Percentiles rank a stretch among this genome's conserved stretches.
Evolutionary conservation across 805 yeast species (phyloP).

Genomic region (Starmerella riodocensis): DNA sequence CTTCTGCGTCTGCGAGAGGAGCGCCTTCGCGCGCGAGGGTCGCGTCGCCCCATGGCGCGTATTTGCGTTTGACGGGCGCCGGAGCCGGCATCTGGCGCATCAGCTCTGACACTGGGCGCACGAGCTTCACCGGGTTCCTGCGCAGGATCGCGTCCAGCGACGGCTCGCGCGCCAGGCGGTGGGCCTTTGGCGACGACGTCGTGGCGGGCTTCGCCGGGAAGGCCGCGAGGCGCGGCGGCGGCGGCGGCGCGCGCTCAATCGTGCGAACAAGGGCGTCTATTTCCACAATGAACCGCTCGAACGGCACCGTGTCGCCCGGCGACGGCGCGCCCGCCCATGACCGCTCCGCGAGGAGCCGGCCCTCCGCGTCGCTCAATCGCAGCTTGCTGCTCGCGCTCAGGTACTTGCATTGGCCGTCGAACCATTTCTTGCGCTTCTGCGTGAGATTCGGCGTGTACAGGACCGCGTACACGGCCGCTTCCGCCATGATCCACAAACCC

Average conservation of each 20-base stretch:
- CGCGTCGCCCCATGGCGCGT: no score
- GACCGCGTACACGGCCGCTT: constrained; percentile 16
- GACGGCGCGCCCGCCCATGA: constrained; percentile 9
- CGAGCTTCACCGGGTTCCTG: no score
- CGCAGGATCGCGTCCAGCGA: background rate
- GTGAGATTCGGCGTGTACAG: constrained; percentile 27
- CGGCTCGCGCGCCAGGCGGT: no score
- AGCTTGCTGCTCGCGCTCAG: constrained; percentile 21
- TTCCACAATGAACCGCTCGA: constrained; percentile 24
- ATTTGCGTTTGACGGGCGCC: no score
- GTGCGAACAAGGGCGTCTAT: constrained; percentile 16
- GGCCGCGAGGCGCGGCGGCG: no score
- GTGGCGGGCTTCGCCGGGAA: no score
- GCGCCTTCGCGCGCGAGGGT: no score
- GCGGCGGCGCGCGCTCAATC: no score
- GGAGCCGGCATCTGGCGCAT: no score
- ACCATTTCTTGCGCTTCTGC: constrained; percentile 30
- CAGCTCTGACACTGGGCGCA: no score
- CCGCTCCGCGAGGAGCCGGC: constrained; percentile 15
- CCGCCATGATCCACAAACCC: background rate
- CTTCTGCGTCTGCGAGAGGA: no score
- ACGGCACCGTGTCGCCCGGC: constrained; percentile 11
- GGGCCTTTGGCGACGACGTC: no score
- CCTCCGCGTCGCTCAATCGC: constrained; percentile 23
- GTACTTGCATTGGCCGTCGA: constrained; percentile 27